Base-by-base conservation (phyloP, 805 yeast species). In the Sungouiozyma ichnusensis region DNA sequence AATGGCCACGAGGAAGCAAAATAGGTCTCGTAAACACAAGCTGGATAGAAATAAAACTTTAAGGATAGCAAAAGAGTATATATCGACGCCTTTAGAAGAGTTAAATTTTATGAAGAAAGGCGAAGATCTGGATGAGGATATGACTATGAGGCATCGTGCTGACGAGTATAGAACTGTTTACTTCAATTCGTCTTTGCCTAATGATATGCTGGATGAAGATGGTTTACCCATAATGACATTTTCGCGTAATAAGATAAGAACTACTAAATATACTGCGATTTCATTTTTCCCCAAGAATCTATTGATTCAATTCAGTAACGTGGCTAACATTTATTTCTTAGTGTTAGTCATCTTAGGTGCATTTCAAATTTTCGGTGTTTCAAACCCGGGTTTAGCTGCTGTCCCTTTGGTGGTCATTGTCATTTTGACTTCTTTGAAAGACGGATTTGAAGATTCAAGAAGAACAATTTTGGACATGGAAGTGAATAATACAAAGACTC, bases 261-360 rank as follows among this genome's bases (percentile, higher is more conserved):
- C 97, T 0, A 86, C 98, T 2, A 90, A 86, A 66, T 90, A 90
- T 64, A 90, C 97, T 2, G 96, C 97, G 6, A 57, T 92, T 35
- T 69, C 86, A 9, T 90, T 90, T 57, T 51, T 92, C 34, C 97
- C 97, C 3, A 87, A 87, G 60, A 87, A 90, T 63, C 60, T 90
- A 41, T 64, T 65, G 36, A 70, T 74, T 49, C 97, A 92, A 66
- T 88, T 88, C 63, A 77, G 74, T 50, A 92, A 90, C 60, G 76
- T 88, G 48, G 98, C 98, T 36, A 90, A 90, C 63, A 67, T 86
- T 39, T 90, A 87, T 66, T 90, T 90, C 71, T 66, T 90, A 53
- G 65, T 78, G 27, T 68, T 85, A 64, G 79, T 80, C 54, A 79
- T 90, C 49, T 63, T 90, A 46, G 95, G 96, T 46, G 83, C 67